Evolutionary conservation across 2,329 filamentous ascomycete genomes (phyloP), one percentile per base, ranked within the genome.

Genomic region (Colletotrichum tamarilloi): DNA sequence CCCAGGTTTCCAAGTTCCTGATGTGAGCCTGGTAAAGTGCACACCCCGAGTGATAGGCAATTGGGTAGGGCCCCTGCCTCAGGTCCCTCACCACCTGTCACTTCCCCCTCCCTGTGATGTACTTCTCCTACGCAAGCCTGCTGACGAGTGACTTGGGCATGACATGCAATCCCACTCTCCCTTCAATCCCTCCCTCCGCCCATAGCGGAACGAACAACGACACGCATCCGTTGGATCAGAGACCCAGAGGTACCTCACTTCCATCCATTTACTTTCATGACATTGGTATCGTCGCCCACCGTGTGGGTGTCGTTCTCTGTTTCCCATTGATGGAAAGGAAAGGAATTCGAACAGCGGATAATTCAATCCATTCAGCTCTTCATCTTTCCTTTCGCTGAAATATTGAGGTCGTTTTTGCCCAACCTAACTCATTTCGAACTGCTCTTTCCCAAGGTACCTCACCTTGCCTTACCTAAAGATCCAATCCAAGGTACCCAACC

Each of bases 81-180:
- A 60, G 53, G 56, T 42, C 28, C 63, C 63, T 52, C 28, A 35
- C 55, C 49, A 52, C 19, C 60, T 32, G 24, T 52, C 35, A 52
- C 32, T 56, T 26, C 8, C 24, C 58, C 7, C 30, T 14, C 19
- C 56, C 46, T 7, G 14, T 9, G 42, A 69, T 68, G 71, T 75
- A 75, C 58, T 52, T 14, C 16, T 69, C 77, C 78, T 77, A 79
- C 80, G 78, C 76, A 81, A 78, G 75, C 78, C 73, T 78, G 78
- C 80, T 76, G 67, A 62, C 78, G 70, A 77, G 81, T 81, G 80
- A 83, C 81, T 81, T 62, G 35, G 14, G 24, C 53, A 46, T 63
- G 30, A 53, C 42, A 22, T 22, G 8, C 32, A 14, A 42, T 59
- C 49, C 46, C 42, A 59, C 67, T 49, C 67, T 60, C 49, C 57